Base-by-base conservation (phyloP, 1,284 basidiomycete genomes). In the Ustilago loliicola region DNA sequence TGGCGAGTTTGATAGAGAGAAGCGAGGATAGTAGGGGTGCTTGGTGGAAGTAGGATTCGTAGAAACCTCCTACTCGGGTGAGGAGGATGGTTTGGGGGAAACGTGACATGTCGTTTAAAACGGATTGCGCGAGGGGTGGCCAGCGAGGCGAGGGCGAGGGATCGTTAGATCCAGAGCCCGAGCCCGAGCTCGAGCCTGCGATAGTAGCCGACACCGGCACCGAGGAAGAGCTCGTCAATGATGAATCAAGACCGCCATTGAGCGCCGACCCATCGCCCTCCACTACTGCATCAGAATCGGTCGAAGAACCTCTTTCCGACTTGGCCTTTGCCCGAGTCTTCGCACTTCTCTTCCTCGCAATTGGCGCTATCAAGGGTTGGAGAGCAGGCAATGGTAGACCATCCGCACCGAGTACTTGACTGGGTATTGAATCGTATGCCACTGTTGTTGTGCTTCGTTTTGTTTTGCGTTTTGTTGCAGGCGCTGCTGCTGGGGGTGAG, bases 31-130 rank as follows among this genome's bases (percentile, higher is more conserved):
- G 66, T 5, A 57, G 53, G 2, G 82, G 82, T 1, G 85, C 83
- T 71, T 86, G 85, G 6, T 75, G 60, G 66, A 85, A 85, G 70
- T 86, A 86, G n/a, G 82, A 82, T 71, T 86, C 85, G 73, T 86
- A 86, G 48, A 86, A 86, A 7, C 80, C 80, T 15, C 85, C 85
- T 1, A 86, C 84, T 17, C 84, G 70, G 5, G 85, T 86, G 21
- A 86, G 78, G 5, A 86, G 75, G 30, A 86, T 79, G 52, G 84
- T 84, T 19, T 61, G 38, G 19, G 83, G 82, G 51, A 83, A 85
- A 13, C 71, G 56, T 0, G 74, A 70, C 66, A 85, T 69, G 55
- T 86, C 83, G 32, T 61, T 64, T n/a, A 81, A 67, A 0, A 86
- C 81, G 42, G 77, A 66, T 52, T 80, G 71, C 6, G 83, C 85